A percentile compares a stretch with the other conserved stretches of the same genome.
phyloP scores from a whole-genome alignment of 2,329 filamentous ascomycete species.

The Aspergillus aculeatinus region DNA sequence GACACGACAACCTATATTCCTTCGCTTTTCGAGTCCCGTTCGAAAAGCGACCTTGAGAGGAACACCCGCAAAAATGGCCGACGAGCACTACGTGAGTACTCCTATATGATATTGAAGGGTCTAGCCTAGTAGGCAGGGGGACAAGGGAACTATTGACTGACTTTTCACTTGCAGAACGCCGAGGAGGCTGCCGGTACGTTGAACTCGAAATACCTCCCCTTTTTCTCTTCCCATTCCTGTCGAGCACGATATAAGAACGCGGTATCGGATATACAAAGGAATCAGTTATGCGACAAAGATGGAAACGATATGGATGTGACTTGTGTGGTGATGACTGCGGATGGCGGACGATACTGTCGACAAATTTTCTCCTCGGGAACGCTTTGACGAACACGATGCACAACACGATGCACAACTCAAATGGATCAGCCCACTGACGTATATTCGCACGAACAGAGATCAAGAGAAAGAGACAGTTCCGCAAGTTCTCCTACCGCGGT shows the following conservation, averaged over 20 bases:
- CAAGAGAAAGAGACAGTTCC: constrained; percentile 99
- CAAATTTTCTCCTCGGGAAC: background rate
- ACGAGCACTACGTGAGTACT: constrained; percentile 78
- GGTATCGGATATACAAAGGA: constrained; percentile 3
- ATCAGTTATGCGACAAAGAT: constrained; percentile 7
- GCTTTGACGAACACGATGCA: constrained; percentile 14
- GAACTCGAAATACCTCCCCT: constrained; percentile 16
- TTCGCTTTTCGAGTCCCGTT: constrained; percentile 49
- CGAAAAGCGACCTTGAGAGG: constrained; percentile 47
- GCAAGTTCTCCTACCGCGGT: constrained; percentile 99
- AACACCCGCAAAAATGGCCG: constrained; percentile 72
- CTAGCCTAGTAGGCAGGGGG: background rate
- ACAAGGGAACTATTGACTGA: constrained; percentile 35
- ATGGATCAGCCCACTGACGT: constrained; percentile 31
- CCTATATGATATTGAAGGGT: background rate
- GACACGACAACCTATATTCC: constrained; percentile 39
- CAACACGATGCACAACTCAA: constrained; percentile 16
- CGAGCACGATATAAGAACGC: constrained; percentile 5
- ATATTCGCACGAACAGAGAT: constrained; percentile 63
- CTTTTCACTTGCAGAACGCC: constrained; percentile 67
- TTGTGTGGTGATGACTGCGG: constrained; percentile 12
- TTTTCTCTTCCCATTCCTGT: constrained; percentile 15
- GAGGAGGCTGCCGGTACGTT: constrained; percentile 84
- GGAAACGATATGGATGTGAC: constrained; percentile 17
- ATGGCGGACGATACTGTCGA: background rate